A percentile compares a stretch with the other conserved stretches of the same genome.
Conservation (phyloP, 345 rosid genomes). For the Pelargonium nanum region DNA sequence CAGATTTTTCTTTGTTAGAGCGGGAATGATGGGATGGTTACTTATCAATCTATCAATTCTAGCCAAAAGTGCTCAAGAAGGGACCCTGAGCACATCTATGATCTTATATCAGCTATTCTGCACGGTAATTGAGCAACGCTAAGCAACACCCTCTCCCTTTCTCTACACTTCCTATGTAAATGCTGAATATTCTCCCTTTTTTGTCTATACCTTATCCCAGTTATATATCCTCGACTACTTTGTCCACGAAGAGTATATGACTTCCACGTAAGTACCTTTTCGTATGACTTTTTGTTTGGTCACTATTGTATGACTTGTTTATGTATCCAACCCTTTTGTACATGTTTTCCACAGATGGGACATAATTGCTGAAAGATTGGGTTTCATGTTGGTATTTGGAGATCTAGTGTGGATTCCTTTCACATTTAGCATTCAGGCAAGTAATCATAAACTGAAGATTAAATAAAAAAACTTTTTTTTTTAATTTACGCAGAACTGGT, state of each 20-base stretch:
- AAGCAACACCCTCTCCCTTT: neutral
- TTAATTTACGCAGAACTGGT: neutral
- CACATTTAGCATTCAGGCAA: slow-evolving; percentile 92
- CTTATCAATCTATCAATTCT: slow-evolving; percentile 79
- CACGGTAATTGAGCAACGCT: slow-evolving; percentile 36
- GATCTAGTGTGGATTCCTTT: slow-evolving; percentile 94
- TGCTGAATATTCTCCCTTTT: slow-evolving; percentile 10
- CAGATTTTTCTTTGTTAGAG: slow-evolving; percentile 91
- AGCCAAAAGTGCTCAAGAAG: slow-evolving; percentile 52
- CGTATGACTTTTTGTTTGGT: neutral
- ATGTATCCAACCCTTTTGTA: slow-evolving; percentile 3
- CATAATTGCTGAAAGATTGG: slow-evolving; percentile 88
- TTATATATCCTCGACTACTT: slow-evolving; percentile 76
- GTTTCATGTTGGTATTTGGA: slow-evolving; percentile 94
- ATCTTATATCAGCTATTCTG: slow-evolving; percentile 75
- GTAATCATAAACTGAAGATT: slow-evolving; percentile 15
- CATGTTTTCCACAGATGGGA: slow-evolving; percentile 55
- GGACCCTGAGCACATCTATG: slow-evolving; percentile 51
- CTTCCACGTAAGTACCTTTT: slow-evolving; percentile 66
- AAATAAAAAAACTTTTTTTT: neutral
- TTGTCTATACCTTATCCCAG: slow-evolving; percentile 28
- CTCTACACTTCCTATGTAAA: slow-evolving; percentile 4
- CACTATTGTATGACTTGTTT: neutral
- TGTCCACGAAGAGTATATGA: slow-evolving; percentile 78
- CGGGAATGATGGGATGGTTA: slow-evolving; percentile 99